Evolutionary conservation across 257 asterid species (phyloP), one percentile per base, ranked within the genome.

Genomic region (Solanum boliviense): DNA sequence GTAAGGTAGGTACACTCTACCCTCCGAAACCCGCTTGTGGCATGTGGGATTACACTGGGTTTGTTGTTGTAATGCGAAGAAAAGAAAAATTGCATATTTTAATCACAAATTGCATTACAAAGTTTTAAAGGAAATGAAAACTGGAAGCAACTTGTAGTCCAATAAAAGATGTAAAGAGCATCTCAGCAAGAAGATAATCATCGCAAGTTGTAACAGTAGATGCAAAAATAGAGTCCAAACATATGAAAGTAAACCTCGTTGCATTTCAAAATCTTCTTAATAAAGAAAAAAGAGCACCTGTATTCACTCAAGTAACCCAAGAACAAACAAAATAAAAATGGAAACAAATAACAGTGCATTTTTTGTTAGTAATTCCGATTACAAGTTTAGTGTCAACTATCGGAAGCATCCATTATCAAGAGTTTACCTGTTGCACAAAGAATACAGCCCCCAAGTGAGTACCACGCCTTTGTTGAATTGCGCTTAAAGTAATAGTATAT

Each of bases 371-470:
- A 58, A 46, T 81, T 81, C 39, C 5, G 4, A 27, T 46, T 44
- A 81, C 62, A 81, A 81, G 84, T 60, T 46, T 34, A 81, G 67
- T 81, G 18, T 81, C 85, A 81, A 27, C 67, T 44, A 81, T 46
- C 10, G 4, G 23, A 5, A 81, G 16, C 67, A 81, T 44, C 65
- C 38, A 79, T 16, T 27, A 35, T 79, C 65, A 79, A 79, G 39
- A 46, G 68, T 76, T 67, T 92, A 97, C 99, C 99, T 93, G 99
- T 97, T 78, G 94, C 96, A 87, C 99, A 95, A 68, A 97, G 96
- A 90, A 97, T 92, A 90, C 99, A 95, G 83, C 99, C 99, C 88
- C 99, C 99, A 29, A 97, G 94, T 84, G 99, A 92, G 85, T 91
- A 93, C 99, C 99, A 97, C 48, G 97, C 99, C 90, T 94, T 96